These are phyloP conservation scores for Cladosporium sp. DNA, from an alignment of 2,329 filamentous ascomycete genomes.

Conservation along the genomic window DNA sequence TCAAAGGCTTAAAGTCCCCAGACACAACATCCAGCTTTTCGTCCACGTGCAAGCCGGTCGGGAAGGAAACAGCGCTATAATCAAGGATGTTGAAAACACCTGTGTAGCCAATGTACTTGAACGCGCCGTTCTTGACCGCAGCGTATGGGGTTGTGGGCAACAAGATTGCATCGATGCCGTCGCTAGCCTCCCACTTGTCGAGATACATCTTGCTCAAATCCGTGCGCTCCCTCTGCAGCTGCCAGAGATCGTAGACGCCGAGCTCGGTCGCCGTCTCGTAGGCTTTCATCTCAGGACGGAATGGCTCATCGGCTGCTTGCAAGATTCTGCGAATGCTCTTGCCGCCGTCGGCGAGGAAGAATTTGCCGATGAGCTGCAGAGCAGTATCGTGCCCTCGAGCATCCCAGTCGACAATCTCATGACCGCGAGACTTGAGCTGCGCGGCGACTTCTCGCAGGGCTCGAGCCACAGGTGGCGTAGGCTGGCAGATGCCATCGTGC, in stretches of 20 bases:
- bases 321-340: slow-evolving; percentile 47
- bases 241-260: slow-evolving; percentile 49
- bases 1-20: slow-evolving; percentile 32
- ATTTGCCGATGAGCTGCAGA: slow-evolving; percentile 48
- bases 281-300: slow-evolving; percentile 50
- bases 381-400: slow-evolving; percentile 54
- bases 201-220: slow-evolving; percentile 44
- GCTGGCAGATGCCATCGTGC: slow-evolving; percentile 60
- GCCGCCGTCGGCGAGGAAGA: slow-evolving; percentile 55
- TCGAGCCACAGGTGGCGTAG: slow-evolving; percentile 59
- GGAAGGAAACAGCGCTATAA: slow-evolving; percentile 49
- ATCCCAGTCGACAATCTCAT: slow-evolving; percentile 60
- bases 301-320: slow-evolving; percentile 44
- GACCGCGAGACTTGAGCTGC: slow-evolving; percentile 52
- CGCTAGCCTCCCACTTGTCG: slow-evolving; percentile 45
- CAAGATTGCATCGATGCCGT: slow-evolving; percentile 48
- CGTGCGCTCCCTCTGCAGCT: slow-evolving; percentile 50
- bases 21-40: slow-evolving; percentile 39
- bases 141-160: slow-evolving; percentile 49
- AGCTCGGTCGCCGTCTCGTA: slow-evolving; percentile 48
- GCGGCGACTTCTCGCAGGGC: slow-evolving; percentile 57
- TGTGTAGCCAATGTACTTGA: slow-evolving; percentile 46
- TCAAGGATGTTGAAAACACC: slow-evolving; percentile 51
- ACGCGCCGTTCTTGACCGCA: slow-evolving; percentile 43
- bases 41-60: slow-evolving; percentile 42